phyloP scores from a whole-genome alignment of 768 basidiomycete genomes.

The Boletellus ananiceps region DNA sequence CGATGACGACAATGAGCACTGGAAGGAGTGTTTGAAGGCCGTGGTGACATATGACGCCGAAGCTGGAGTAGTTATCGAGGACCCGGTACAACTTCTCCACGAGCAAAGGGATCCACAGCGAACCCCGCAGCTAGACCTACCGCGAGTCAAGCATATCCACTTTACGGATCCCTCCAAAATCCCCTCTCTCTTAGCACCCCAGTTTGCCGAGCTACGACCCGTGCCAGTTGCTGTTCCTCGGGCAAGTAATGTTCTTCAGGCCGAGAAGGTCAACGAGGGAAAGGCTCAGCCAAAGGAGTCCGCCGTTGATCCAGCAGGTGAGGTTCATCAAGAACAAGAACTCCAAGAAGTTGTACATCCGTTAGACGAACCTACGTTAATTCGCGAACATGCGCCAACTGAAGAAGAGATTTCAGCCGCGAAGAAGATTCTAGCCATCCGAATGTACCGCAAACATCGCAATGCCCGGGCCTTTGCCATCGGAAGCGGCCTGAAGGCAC shows the following conservation, averaged over 20 bases:
- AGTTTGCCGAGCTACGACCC: conserved; percentile 9
- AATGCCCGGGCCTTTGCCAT: conserved; percentile 4
- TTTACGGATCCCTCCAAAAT: conserved; percentile 31
- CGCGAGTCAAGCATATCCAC: conserved; percentile 28
- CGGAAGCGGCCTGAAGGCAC: conserved; percentile 17
- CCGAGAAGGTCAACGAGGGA: not conserved
- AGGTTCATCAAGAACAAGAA: conserved; percentile 14
- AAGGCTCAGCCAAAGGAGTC: not conserved
- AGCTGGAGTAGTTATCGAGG: conserved; percentile 8
- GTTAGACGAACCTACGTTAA: conserved; percentile 11
- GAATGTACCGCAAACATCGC: conserved; percentile 4
- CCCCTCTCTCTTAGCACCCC: conserved; percentile 23
- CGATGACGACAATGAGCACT: not conserved
- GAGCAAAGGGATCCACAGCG: not conserved
- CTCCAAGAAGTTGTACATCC: conserved; percentile 2
- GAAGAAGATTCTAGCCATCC: conserved; percentile 18
- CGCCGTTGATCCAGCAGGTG: not conserved
- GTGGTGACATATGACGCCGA: conserved; percentile 12
- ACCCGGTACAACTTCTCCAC: conserved; percentile 26
- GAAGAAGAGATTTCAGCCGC: conserved; percentile 27
- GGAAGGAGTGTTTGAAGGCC: conserved; percentile 16
- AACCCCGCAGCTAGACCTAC: not conserved
- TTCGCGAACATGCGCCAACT: conserved; percentile 18
- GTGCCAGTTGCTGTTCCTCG: conserved; percentile 19
- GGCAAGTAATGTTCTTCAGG: not conserved